Evolutionary conservation across 352 stramenopile genomes (phyloP).

Genomic region (Phytophthora boehmeriae): DNA sequence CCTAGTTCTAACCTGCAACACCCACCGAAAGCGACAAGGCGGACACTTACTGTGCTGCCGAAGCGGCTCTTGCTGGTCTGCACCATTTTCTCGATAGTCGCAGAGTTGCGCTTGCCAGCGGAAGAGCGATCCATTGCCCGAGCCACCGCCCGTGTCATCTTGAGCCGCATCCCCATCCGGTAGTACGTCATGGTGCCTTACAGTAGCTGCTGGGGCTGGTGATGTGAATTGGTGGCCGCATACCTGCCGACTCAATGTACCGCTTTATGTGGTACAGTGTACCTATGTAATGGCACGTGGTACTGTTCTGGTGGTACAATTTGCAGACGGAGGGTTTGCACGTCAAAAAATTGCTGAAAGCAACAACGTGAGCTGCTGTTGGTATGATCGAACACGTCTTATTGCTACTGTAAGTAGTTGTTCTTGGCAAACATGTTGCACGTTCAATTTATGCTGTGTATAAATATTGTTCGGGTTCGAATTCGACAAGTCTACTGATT

Average conservation of each 20-base stretch:
- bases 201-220: conserved; percentile 14
- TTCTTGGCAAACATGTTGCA: not conserved
- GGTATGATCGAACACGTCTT: no score
- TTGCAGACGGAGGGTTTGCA: conserved; percentile 13
- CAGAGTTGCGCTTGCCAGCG: conserved; percentile 47
- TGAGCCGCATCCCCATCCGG: conserved; percentile 63
- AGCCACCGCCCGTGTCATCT: conserved; percentile 65
- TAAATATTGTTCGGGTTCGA: conserved; percentile 42
- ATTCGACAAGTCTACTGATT: conserved; percentile 14
- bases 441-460: not conserved
- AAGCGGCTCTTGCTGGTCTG: conserved; percentile 71
- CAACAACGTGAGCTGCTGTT: not conserved
- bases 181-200: conserved; percentile 67
- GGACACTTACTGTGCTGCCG: conserved; percentile 57
- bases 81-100: conserved; percentile 64
- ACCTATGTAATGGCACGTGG: no score
- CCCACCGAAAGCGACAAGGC: not conserved
- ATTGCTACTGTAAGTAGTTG: not conserved
- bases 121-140: conserved; percentile 68
- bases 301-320: no score
- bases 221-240: conserved; percentile 26
- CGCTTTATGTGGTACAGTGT: not conserved
- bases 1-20: not conserved
- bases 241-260: conserved; percentile 8
- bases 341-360: conserved; percentile 12